phyloP scores from a whole-genome alignment of 75 land plant genomes.

The Ceratopteris richardii region DNA sequence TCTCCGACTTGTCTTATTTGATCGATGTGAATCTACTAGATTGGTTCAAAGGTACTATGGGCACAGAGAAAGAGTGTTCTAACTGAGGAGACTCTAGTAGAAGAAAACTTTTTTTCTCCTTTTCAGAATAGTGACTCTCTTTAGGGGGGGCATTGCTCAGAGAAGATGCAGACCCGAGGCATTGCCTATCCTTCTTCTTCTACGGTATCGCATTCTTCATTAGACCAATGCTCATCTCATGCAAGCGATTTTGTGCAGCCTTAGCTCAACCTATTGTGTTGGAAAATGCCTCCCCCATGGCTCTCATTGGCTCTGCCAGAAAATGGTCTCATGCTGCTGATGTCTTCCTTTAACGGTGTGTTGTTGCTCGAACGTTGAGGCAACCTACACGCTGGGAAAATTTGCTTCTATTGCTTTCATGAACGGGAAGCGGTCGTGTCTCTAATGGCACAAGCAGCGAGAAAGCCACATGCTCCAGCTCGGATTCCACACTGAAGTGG shows the following conservation, averaged over 20 bases:
- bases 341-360: constrained; percentile 45
- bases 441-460: constrained; percentile 79
- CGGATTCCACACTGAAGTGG: too few relatives aligned
- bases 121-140: too few relatives aligned
- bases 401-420: constrained; percentile 58
- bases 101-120: too few relatives aligned
- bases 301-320: constrained; percentile 32
- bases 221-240: constrained; percentile 5
- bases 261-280: constrained; percentile 36
- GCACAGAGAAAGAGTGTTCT: too few relatives aligned
- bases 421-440: constrained; percentile 51
- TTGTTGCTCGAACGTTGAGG: constrained; percentile 53
- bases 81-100: too few relatives aligned
- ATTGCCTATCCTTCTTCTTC: constrained; percentile 10
- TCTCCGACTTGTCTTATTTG: too few relatives aligned
- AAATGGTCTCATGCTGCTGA: constrained; percentile 60
- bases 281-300: constrained; percentile 13
- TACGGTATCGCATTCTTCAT: constrained; percentile 17
- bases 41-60: too few relatives aligned
- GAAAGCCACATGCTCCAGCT: constrained; percentile 63
- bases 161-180: constrained; percentile 9
- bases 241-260: constrained; percentile 44
- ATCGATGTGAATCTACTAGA: too few relatives aligned
- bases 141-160: background rate
- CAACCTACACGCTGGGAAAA: constrained; percentile 60